Evolutionary conservation across 2,329 filamentous ascomycete genomes (phyloP).

Genomic region (Fusarium equiseti): DNA sequence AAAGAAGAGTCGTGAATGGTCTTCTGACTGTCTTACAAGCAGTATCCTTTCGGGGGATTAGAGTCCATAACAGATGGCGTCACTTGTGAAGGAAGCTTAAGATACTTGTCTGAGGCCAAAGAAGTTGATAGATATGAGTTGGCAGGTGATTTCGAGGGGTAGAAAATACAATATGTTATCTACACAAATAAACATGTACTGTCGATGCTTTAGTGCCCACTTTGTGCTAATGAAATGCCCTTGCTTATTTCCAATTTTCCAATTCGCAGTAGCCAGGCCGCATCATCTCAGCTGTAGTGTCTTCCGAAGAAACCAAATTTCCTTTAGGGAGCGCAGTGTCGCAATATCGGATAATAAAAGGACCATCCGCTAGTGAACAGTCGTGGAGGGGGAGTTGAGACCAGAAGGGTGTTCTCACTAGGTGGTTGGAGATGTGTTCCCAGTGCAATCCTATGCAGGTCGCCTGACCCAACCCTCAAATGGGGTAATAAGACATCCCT

Average conservation of each 20-base stretch:
- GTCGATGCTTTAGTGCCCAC: background rate
- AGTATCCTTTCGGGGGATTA: no score
- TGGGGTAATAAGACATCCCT: background rate
- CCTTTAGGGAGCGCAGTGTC: background rate
- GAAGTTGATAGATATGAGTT: no score
- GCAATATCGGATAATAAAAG: background rate
- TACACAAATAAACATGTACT: background rate
- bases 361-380: background rate
- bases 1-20: no score
- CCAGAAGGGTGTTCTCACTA: background rate
- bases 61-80: no score
- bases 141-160: background rate
- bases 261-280: background rate
- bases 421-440: background rate
- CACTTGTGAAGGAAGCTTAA: no score
- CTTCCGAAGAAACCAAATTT: background rate
- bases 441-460: background rate
- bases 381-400: background rate
- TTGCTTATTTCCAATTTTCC: background rate
- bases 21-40: no score
- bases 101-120: no score
- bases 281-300: background rate
- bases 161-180: background rate
- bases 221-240: fast-evolving
- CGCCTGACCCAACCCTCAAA: background rate